A percentile compares a stretch with the other conserved stretches of the same genome.
Evolutionary conservation across 768 basidiomycete genomes (phyloP).

Genomic region (Boletellus ananas): DNA sequence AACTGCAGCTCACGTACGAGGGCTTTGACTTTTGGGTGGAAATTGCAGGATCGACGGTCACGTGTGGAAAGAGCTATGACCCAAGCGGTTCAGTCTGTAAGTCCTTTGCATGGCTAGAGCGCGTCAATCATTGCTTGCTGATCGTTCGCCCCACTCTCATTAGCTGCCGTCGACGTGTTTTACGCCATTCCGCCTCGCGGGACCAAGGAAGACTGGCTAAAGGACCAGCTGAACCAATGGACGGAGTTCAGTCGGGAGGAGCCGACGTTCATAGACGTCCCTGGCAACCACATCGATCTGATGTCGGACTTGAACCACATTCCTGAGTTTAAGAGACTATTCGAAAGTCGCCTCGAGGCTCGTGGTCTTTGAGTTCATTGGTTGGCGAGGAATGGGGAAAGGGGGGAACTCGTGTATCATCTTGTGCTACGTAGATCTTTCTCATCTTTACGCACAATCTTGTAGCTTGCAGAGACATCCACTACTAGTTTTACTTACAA

Average conservation of each 20-base stretch:
- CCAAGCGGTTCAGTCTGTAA: constrained; percentile 25
- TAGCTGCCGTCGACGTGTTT: constrained; percentile 22
- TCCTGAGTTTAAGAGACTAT: constrained; percentile 26
- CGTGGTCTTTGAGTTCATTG: constrained; percentile 18
- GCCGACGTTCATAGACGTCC: constrained; percentile 22
- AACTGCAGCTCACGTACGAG: constrained; percentile 27
- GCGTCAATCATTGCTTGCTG: neutral
- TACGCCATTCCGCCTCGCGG: constrained; percentile 28
- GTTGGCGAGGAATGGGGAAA: too few relatives aligned
- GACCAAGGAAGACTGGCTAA: constrained; percentile 28
- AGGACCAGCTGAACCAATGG: constrained; percentile 29
- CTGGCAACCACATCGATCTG: constrained; percentile 27
- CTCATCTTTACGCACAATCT: too few relatives aligned
- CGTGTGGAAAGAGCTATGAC: constrained; percentile 29
- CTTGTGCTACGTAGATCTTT: too few relatives aligned
- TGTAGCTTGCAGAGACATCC: too few relatives aligned
- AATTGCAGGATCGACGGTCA: constrained; percentile 28
- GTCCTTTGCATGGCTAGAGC: constrained; percentile 1
- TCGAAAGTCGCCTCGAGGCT: constrained; percentile 21
- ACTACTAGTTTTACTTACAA: too few relatives aligned
- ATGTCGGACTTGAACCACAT: constrained; percentile 30
- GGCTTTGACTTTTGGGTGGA: constrained; percentile 29
- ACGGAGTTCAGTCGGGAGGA: constrained; percentile 19
- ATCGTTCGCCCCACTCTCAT: neutral
- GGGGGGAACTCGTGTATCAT: too few relatives aligned